Evolutionary conservation across 495 filamentous ascomycete genomes (phyloP), one percentile per base, ranked within the genome.

Genomic region (Penicillium desertorum): DNA sequence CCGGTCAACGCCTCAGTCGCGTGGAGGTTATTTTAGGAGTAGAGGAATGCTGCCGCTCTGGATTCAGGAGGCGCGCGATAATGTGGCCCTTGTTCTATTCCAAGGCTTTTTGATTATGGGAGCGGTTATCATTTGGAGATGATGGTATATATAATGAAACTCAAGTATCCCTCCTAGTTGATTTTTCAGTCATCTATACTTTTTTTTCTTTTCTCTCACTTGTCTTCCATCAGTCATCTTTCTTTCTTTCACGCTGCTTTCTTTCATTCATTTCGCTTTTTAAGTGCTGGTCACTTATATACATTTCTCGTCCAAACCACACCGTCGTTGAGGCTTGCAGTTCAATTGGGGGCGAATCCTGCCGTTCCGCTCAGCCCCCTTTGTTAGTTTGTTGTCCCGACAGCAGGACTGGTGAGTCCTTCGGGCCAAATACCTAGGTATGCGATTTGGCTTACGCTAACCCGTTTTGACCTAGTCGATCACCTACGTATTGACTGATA

Each of bases 361-460:
- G 1, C 29, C 44, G 17, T 29, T 27, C 9, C 17, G 14, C 44
- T 46, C 44, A 46, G 44, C 44, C 44, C 44, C 44, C 25, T 46
- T 25, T 41, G 8, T 23, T 23, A 23, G 22, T 23, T 23, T 23
- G 22, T 23, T 19, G 37, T 16, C 8, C n/a, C n/a, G 37, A 19
- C 37, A 45, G 22, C 14, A 46, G 16, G 44, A 27, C 25, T 25
- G 44, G 44, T 46, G 44, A 46, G 44, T 46, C 22, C 44, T 46
- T 46, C 44, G 44, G 44, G 19, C 44, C 44, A 46, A 46, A 29
- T 29, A n/a, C n/a, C n/a, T n/a, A n/a, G n/a, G n/a, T n/a, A 25
- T 27, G 23, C 44, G 44, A 46, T 46, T 46, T 46, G 44, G 44
- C 44, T n/a, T 23, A 27, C 44, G 44, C 44, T 46, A 46, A 46